A percentile compares a stretch with the other conserved stretches of the same genome.
Evolutionary conservation across 129 eudicot genomes (phyloP).

Genomic region (Solidago caesia): DNA sequence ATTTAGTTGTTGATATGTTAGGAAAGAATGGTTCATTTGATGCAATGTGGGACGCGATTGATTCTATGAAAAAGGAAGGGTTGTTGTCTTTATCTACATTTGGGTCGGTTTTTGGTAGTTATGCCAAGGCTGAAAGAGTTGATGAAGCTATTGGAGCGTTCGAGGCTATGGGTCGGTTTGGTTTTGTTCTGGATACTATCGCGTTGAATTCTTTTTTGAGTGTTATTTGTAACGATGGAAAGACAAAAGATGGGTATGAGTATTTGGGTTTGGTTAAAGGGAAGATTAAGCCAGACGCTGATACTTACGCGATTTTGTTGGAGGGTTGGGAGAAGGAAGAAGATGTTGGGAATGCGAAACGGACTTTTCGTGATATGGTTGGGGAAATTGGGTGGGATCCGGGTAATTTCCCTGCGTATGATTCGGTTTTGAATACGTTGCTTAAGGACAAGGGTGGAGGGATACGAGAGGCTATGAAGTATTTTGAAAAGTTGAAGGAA

Average conservation of each 20-base stretch:
- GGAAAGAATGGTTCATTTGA: conserved; percentile 70
- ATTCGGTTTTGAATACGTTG: conserved; percentile 57
- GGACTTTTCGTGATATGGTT: conserved; percentile 71
- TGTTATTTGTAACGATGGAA: conserved; percentile 74
- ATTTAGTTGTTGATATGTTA: conserved; percentile 69
- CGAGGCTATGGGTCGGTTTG: conserved; percentile 62
- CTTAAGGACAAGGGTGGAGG: conserved; percentile 58
- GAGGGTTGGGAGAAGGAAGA: conserved; percentile 85
- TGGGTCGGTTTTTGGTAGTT: conserved; percentile 74
- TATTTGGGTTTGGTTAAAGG: conserved; percentile 38
- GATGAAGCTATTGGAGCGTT: conserved; percentile 57
- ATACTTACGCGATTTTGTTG: conserved; percentile 69
- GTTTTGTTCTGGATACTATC: conserved; percentile 43
- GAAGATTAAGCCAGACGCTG: conserved; percentile 57
- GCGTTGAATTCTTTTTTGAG: conserved; percentile 76
- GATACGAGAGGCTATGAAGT: conserved; percentile 49
- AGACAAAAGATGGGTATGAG: conserved; percentile 46
- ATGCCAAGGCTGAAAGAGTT: conserved; percentile 54
- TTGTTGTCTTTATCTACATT: conserved; percentile 69
- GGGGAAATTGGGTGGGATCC: conserved; percentile 75
- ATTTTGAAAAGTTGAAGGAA: conserved; percentile 46
- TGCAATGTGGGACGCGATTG: conserved; percentile 87
- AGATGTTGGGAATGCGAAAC: conserved; percentile 47
- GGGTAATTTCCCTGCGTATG: conserved; percentile 62
- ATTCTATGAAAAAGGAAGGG: conserved; percentile 59